Evolutionary conservation across 495 filamentous ascomycete genomes (phyloP), one percentile per base, ranked within the genome.

Genomic region (Margaritispora aquatica): DNA sequence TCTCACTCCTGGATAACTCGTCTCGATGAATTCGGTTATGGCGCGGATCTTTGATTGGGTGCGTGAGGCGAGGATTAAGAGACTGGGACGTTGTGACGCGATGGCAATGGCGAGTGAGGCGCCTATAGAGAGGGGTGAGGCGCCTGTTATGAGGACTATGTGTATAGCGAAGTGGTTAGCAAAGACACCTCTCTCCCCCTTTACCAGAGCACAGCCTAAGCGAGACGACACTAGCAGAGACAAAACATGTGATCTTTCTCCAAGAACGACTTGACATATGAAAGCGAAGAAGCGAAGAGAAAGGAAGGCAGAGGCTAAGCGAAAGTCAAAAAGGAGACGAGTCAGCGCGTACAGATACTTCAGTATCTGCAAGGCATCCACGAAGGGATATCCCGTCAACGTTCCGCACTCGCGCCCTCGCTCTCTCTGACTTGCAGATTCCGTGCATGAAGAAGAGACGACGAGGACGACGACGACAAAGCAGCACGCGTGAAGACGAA

Each of bases 51-150:
- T 75, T 9, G 63, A 55, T 21, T 64, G 67, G 8, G 74, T 73
- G 29, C 71, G 70, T 38, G 73, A 75, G 3, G 75, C 65, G 54
- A 77, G 73, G 57, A 82, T 74, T 36, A 81, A 62, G 1, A 69
- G 55, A 4, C 68, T 65, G 2, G 80, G 77, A 1, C 67, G 60
- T 57, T 69, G 73, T 34, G 69, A 63, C 17, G 77, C 71, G 10
- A 82, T 69, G 10, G 75, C 69, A 29, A 71, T 62, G 46, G 75
- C 75, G 9, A 77, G 79, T 47, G 69, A 68, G 26, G 70, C 73
- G 17, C 80, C 82, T 17, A 84, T 69, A 9, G 73, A 72, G 8
- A 69, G 67, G 0, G 72, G 66, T n/a, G 72, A 76, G 7, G 77
- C 70, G 27, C 82, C 82, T 21, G 80, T 83, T 22, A 80, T 71